These are phyloP conservation scores for Psilocybe sp. DNA, from an alignment of 768 basidiomycete species.

Conservation along the genomic window DNA sequence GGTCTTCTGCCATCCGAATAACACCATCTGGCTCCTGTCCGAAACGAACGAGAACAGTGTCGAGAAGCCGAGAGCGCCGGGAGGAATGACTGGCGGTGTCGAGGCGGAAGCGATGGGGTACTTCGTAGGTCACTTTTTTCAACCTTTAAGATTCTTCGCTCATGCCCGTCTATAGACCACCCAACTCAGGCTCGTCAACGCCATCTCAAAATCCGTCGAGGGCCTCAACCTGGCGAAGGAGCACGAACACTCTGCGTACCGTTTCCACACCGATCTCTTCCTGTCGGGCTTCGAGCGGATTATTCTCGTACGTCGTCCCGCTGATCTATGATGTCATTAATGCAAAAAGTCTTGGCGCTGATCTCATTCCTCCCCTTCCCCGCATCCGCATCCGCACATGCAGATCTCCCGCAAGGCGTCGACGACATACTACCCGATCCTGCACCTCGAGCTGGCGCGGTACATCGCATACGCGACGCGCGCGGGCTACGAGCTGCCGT, in stretches of 20 bases:
- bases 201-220: constrained; percentile 63
- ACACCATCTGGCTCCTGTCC: constrained; percentile 82
- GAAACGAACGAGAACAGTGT: constrained; percentile 84
- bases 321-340: neutral
- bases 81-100: constrained; percentile 98
- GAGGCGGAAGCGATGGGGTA: constrained; percentile 98
- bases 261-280: constrained; percentile 86
- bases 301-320: constrained; percentile 59
- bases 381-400: neutral
- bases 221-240: constrained; percentile 65
- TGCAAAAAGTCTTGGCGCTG: neutral
- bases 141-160: neutral
- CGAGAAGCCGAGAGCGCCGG: constrained; percentile 90
- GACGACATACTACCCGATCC: constrained; percentile 86
- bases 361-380: too few species aligned
- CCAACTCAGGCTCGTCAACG: constrained; percentile 86
- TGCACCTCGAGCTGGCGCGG: constrained; percentile 91
- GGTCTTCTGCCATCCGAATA: constrained; percentile 96
- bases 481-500: constrained; percentile 77
- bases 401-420: constrained; percentile 96
- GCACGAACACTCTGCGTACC: constrained; percentile 72
- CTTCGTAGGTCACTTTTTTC: constrained; percentile 55
- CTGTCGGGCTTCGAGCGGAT: constrained; percentile 90
- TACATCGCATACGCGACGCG: constrained; percentile 69
- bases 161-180: constrained; percentile 54